Conservation (phyloP, 148 eudicot genomes). For the Beta vulgaris region DNA sequence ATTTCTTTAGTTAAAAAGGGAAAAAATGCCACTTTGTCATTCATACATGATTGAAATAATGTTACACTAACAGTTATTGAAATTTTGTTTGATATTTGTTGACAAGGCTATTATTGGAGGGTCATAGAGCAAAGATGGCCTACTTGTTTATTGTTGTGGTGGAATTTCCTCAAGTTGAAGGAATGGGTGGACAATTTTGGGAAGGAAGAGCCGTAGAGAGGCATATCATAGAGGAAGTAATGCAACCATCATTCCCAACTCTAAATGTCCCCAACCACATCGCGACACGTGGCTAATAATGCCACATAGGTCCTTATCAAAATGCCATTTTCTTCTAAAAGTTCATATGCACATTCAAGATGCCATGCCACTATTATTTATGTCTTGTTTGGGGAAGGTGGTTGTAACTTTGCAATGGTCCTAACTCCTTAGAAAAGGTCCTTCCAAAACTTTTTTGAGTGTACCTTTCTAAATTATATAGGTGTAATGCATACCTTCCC, state of each 20-base stretch:
- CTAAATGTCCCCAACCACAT: conserved; percentile 1
- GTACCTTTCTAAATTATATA: background rate
- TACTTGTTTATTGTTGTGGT: background rate
- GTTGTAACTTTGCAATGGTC: conserved; percentile 11
- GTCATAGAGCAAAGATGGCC: background rate
- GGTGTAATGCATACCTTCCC: background rate
- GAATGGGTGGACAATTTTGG: conserved; percentile 1
- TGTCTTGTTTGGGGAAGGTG: conserved; percentile 27
- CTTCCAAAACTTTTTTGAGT: background rate
- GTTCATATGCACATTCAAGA: conserved; percentile 5
- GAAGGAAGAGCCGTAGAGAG: background rate
- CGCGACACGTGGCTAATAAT: conserved; percentile 10
- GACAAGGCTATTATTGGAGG: background rate
- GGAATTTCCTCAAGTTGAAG: background rate
- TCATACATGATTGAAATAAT: too few species aligned
- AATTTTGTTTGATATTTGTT: too few species aligned
- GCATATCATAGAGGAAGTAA: background rate
- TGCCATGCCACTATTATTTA: conserved; percentile 13
- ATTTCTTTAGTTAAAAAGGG: too few species aligned
- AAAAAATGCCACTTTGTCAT: too few species aligned
- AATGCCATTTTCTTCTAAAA: conserved; percentile 24
- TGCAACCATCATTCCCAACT: background rate
- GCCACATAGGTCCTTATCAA: conserved; percentile 19
- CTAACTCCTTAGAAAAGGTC: background rate
- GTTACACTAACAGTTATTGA: too few species aligned